These are phyloP conservation scores for Tricholoma matsutake DNA, from an alignment of 768 basidiomycete species.

Conservation along the genomic window DNA sequence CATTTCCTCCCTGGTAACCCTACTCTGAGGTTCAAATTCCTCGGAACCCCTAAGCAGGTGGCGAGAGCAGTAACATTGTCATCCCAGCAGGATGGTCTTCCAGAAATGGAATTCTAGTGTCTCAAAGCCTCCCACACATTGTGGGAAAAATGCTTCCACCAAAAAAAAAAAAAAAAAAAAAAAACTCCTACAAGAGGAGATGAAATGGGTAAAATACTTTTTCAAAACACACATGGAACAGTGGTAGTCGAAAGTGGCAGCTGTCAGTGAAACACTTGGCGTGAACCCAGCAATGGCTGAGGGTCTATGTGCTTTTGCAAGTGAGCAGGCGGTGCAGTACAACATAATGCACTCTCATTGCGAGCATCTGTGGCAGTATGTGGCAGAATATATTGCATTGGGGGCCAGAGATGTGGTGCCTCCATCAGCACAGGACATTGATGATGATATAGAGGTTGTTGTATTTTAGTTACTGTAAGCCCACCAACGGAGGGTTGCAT, in stretches of 20 bases:
- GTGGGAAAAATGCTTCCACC: no score
- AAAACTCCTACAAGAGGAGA: no score
- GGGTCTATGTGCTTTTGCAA: background rate
- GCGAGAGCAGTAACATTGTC: no score
- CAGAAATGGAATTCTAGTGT: no score
- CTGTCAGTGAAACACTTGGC: background rate
- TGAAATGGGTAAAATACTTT: constrained; percentile 1
- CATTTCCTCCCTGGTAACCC: no score
- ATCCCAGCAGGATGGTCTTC: no score
- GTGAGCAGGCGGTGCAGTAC: background rate
- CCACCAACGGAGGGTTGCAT: background rate
- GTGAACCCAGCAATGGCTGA: background rate
- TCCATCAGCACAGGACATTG: background rate
- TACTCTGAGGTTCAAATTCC: no score
- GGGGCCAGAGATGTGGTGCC: background rate
- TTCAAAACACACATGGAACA: background rate
- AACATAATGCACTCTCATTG: background rate
- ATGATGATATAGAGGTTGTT: background rate
- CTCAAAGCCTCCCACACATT: no score
- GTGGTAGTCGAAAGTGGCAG: background rate
- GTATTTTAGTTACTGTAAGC: background rate
- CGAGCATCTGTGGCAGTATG: background rate
- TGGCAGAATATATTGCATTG: background rate
- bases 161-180: no score
- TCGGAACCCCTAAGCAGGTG: no score